Conservation (phyloP, 805 yeast species). For the Dipodascus geniculatus region DNA sequence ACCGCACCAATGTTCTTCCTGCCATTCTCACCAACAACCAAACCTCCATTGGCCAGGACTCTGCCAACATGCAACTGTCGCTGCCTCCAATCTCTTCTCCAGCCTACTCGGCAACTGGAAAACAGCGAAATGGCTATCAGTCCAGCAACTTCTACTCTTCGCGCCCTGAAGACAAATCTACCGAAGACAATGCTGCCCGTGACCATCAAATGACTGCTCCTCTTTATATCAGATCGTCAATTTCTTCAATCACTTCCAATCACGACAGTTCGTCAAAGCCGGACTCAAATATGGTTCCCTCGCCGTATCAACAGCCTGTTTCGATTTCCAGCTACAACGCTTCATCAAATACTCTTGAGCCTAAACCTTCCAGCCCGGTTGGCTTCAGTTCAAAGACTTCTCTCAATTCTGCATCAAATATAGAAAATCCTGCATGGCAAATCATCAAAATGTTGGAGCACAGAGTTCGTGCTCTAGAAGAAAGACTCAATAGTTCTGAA, state of each 20-base stretch:
- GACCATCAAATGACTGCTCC: not conserved
- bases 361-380: not conserved
- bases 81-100: not conserved
- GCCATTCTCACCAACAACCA: not conserved
- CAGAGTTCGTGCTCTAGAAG: constrained; percentile 21
- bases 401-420: not conserved
- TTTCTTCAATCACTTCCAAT: not conserved
- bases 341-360: not conserved
- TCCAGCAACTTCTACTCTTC: not conserved
- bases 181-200: too few species aligned
- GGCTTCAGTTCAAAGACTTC: not conserved
- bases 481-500: constrained; percentile 23
- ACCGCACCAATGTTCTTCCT: not conserved
- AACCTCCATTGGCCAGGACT: not conserved
- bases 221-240: not conserved
- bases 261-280: not conserved
- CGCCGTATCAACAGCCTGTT: not conserved
- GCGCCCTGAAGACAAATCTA: not conserved
- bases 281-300: not conserved
- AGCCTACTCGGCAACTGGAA: not conserved
- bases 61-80: not conserved
- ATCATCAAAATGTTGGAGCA: constrained; percentile 21
- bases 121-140: too few species aligned
- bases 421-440: constrained; percentile 13
- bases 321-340: not conserved